phyloP scores from a whole-genome alignment of 805 yeast species.

The Komagataella mondaviorum region DNA sequence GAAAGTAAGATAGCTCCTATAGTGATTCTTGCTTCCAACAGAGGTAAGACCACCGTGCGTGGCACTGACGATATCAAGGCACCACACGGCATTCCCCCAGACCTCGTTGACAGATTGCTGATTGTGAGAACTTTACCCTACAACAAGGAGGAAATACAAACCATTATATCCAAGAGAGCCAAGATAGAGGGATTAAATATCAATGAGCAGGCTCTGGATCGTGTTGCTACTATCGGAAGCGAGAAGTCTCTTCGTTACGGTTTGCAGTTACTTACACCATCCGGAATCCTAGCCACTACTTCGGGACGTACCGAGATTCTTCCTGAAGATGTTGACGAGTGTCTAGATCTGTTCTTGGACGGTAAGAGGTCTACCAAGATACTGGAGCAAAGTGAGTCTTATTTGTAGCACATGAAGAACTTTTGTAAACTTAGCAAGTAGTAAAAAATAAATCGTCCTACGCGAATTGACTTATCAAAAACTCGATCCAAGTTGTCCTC shows the following conservation, averaged over 20 bases:
- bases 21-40: slow-evolving; percentile 89
- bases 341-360: slow-evolving; percentile 73
- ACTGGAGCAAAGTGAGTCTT: slow-evolving; percentile 29
- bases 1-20: slow-evolving; percentile 89
- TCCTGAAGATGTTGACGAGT: slow-evolving; percentile 69
- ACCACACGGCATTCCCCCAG: slow-evolving; percentile 97
- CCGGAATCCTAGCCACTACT: slow-evolving; percentile 69
- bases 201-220: slow-evolving; percentile 54
- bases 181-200: slow-evolving; percentile 61
- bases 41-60: slow-evolving; percentile 84
- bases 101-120: slow-evolving; percentile 79
- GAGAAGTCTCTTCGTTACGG: slow-evolving; percentile 83
- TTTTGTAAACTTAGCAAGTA: not conserved
- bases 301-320: slow-evolving; percentile 57
- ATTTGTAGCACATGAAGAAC: slow-evolving; percentile 3
- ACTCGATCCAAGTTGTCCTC: not conserved
- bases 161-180: slow-evolving; percentile 75
- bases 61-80: slow-evolving; percentile 80
- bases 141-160: slow-evolving; percentile 63
- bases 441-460: not conserved
- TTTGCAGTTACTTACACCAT: slow-evolving; percentile 80
- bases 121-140: slow-evolving; percentile 92
- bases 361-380: slow-evolving; percentile 69
- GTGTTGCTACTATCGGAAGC: slow-evolving; percentile 61
- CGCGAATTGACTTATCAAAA: not conserved